These are phyloP conservation scores for Ogataea corticis DNA, from an alignment of 805 yeast genomes.

Conservation along the genomic window DNA sequence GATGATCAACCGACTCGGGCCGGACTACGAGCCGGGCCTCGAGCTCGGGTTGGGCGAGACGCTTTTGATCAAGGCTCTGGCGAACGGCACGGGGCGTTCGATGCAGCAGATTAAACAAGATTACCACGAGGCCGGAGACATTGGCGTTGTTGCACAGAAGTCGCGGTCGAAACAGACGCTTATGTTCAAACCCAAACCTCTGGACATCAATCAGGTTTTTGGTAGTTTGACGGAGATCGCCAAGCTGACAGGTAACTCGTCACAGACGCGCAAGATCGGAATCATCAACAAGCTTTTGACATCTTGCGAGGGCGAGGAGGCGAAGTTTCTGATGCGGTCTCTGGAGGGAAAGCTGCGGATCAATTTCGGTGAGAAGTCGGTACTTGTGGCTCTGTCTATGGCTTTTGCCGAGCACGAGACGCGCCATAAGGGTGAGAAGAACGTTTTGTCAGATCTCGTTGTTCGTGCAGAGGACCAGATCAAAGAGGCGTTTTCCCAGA, in stretches of 20 bases:
- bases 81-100: constrained; percentile 87
- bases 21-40: constrained; percentile 87
- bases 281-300: constrained; percentile 82
- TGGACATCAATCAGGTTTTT: constrained; percentile 75
- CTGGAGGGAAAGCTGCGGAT: constrained; percentile 91
- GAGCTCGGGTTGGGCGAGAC: constrained; percentile 95
- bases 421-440: constrained; percentile 27
- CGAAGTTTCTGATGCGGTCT: constrained; percentile 86
- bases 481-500: constrained; percentile 83
- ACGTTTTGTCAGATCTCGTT: constrained; percentile 42
- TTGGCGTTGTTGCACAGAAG: constrained; percentile 83
- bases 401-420: constrained; percentile 71
- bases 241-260: constrained; percentile 70
- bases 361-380: constrained; percentile 92
- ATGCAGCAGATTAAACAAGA: constrained; percentile 68
- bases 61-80: constrained; percentile 79
- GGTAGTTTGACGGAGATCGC: constrained; percentile 76
- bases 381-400: constrained; percentile 78
- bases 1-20: constrained; percentile 86
- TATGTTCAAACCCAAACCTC: constrained; percentile 87
- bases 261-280: constrained; percentile 76
- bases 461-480: constrained; percentile 73
- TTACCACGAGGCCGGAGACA: constrained; percentile 80
- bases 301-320: constrained; percentile 82
- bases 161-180: constrained; percentile 86